Evolutionary conservation across 2,329 filamentous ascomycete genomes (phyloP), one percentile per base, ranked within the genome.

Genomic region (Penicillium sp.): DNA sequence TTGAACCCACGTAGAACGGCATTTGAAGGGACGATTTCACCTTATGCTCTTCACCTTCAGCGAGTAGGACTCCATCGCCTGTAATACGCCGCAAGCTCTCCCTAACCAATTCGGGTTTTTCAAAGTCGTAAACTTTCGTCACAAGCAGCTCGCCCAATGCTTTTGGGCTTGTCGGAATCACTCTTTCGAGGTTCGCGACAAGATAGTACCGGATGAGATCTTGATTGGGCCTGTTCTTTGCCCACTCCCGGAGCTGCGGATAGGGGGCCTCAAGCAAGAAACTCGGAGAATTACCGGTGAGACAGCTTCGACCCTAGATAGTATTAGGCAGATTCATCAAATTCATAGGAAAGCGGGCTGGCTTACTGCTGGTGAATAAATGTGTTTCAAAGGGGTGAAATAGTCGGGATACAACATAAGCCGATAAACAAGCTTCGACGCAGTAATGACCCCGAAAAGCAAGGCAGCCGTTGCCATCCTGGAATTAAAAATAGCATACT

Each of bases 41-140:
- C 76, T 89, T 94, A 73, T 97, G 93, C 66, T 92, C 89, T 13
- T 95, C 89, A n/a, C 92, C 92, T 73, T 97, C 92, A 2, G 90
- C 89, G 11, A 97, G 78, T 37, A 97, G 75, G 11, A 80, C 34
- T 0, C 78, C 78, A 48, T 75, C 63, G 1, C 78, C 78, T 1
- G 76, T 63, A 7, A 78, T 53, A 22, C 69, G 71, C 5, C 64
- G 65, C 29, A 81, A 60, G 8, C 66, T 67, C 14, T 59, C 47
- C 16, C 68, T 77, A 31, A 89, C 63, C 24, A 79, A 67, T 1
- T 64, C 50, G 0, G 88, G 87, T 68, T 90, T 91, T 43, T 79
- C 67, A 62, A 89, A 92, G 39, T 88, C 83, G 69, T 92, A 91
- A 61, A 80, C 85, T 58, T 85, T 87, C 18, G 82, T 84, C 26